A percentile compares a stretch with the other conserved stretches of the same genome.
These are phyloP conservation scores for Papiliotrema terrestris DNA, from an alignment of 1,284 basidiomycete genomes.

Conservation along the genomic window DNA sequence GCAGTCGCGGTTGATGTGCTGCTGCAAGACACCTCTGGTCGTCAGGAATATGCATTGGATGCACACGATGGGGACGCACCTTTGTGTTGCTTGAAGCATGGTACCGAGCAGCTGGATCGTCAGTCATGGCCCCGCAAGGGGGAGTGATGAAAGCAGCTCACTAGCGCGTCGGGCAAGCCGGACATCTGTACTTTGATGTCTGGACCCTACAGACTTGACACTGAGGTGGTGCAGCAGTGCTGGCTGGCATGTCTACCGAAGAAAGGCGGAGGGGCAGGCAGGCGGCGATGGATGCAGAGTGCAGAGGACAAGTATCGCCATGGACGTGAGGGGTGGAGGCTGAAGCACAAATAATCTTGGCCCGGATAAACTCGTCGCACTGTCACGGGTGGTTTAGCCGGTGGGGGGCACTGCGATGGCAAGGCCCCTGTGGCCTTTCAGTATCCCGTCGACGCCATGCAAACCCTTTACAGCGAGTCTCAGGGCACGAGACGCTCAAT, in stretches of 20 bases:
- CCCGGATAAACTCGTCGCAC: too few species aligned
- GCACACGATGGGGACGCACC: slow-evolving; percentile 15
- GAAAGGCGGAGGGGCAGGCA: too few species aligned
- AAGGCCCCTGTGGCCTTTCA: too few species aligned
- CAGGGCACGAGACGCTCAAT: too few species aligned
- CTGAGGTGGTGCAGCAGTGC: not conserved
- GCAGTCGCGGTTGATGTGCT: not conserved
- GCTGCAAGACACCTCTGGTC: not conserved
- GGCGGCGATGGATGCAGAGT: not conserved
- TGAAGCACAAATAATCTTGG: too few species aligned
- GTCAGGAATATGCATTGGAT: not conserved
- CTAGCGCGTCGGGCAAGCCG: slow-evolving; percentile 43
- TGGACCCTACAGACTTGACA: slow-evolving; percentile 35
- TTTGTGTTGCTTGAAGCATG: slow-evolving; percentile 47
- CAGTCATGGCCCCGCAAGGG: slow-evolving; percentile 1
- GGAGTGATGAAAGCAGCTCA: slow-evolving; percentile 13
- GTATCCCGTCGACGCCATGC: too few species aligned
- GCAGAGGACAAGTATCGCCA: too few species aligned
- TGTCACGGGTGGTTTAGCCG: too few species aligned
- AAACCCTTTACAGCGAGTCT: too few species aligned
- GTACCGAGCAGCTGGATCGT: slow-evolving; percentile 44
- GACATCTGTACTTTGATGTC: slow-evolving; percentile 43
- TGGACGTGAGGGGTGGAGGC: not conserved
- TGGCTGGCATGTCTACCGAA: not conserved
- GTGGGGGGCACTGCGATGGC: too few species aligned